A percentile compares a stretch with the other conserved stretches of the same genome.
Evolutionary conservation across 176 grass and related monocot species (phyloP).

Genomic region (Oryza officinalis): DNA sequence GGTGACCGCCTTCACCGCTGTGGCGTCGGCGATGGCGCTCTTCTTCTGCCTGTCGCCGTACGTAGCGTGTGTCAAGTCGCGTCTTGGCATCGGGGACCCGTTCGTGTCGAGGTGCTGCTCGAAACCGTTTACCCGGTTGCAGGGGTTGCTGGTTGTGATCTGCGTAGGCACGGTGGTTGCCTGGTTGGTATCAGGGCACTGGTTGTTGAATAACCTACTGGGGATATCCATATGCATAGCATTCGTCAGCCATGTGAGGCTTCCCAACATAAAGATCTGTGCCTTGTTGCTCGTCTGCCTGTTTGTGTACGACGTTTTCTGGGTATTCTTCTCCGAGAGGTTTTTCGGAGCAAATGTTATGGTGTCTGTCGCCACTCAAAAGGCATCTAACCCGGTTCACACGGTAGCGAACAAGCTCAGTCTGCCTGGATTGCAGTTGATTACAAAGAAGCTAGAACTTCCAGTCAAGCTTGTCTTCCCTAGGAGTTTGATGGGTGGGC

Average conservation of each 20-base stretch:
- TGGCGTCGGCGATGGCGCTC: conserved; percentile 75
- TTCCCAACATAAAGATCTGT: conserved; percentile 98
- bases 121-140: conserved; percentile 74
- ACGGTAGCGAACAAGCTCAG: conserved; percentile 85
- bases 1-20: conserved; percentile 72
- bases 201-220: conserved; percentile 86
- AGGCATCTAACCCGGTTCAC: conserved; percentile 95
- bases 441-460: conserved; percentile 94
- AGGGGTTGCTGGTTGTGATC: conserved; percentile 59
- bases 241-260: conserved; percentile 94
- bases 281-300: conserved; percentile 78
- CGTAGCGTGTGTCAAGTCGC: conserved; percentile 53
- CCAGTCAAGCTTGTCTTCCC: conserved; percentile 96
- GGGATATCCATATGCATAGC: conserved; percentile 93
- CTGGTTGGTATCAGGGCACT: conserved; percentile 93
- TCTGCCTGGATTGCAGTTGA: conserved; percentile 79
- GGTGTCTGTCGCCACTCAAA: conserved; percentile 98
- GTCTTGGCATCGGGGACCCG: conserved; percentile 58
- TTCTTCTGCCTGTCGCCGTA: conserved; percentile 86
- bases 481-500: conserved; percentile 85
- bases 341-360: conserved; percentile 99
- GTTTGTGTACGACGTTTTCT: conserved; percentile 95
- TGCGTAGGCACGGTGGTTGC: conserved; percentile 57
- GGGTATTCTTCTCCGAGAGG: conserved; percentile 98
- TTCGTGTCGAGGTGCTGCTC: conserved; percentile 82